Evolutionary conservation across 176 grass and related monocot genomes (phyloP), one percentile per base, ranked within the genome.

Genomic region (Elymus sibiricus): DNA sequence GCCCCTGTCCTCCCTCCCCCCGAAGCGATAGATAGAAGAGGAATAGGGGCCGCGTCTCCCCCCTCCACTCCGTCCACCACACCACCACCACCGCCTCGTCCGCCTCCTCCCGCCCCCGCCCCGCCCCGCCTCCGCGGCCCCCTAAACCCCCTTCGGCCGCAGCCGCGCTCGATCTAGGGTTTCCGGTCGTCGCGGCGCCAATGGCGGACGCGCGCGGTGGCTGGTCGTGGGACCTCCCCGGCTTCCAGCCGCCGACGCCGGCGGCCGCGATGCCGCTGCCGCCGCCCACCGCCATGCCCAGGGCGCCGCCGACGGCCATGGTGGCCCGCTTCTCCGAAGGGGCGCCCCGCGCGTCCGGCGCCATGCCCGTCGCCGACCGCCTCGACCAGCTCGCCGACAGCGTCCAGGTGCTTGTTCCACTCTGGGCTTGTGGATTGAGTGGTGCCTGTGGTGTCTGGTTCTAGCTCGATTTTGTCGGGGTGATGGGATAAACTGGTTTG

Each of bases 141-240:
- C 6, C 69, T 6, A 38, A 40, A 42, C 61, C 39, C 6, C 11
- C 55, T 28, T 11, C 3, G 40, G 10, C 2, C 49, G 5, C 49
- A 1, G 5, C 49, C 74, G 46, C 59, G 66, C 49, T 47, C 86
- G 90, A 90, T 95, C 84, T 98, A 98, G 96, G 93, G 88, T 94
- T 98, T 82, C 83, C 67, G 80, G 25, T 44, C 66, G 79, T 63
- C 44, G 82, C 76, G 88, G 65, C 76, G 73, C 80, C 90, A 89
- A 98, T 98, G 96, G 82, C 92, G 90, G 92, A 91, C 81, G 67
- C 85, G 81, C 92, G 88, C 40, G 91, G 87, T 40, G 87, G 92
- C 75, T 95, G 96, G 96, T 79, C 90, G 13, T 98, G 96, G 96
- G 93, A 98, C 84, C 84, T 98, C 78, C 86, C 93, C 14, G 92